Conservation (phyloP, 768 basidiomycete species). For the Glaciozyma martinii region DNA sequence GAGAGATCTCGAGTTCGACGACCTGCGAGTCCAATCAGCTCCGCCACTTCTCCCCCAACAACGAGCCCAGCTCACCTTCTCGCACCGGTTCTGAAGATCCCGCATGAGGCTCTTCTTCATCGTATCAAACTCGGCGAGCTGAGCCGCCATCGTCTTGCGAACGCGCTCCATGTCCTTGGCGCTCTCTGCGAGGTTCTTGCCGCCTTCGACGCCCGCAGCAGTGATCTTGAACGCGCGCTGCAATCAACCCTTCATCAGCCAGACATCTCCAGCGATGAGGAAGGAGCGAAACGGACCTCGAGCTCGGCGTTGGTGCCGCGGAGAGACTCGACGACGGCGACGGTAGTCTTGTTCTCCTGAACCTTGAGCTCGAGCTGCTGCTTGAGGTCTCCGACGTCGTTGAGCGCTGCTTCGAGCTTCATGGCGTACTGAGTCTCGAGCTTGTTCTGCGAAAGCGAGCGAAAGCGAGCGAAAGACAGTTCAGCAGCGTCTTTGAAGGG, state of each 20-base stretch:
- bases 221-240: conserved; percentile 96
- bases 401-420: conserved; percentile 78
- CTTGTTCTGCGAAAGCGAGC: conserved; percentile 55
- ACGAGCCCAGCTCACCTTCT: conserved; percentile 58
- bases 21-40: conserved; percentile 50
- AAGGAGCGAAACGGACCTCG: conserved; percentile 54
- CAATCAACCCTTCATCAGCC: neutral
- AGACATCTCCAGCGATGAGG: conserved; percentile 6
- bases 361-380: conserved; percentile 77
- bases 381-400: conserved; percentile 75
- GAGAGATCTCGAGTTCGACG: conserved; percentile 95
- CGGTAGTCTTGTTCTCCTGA: conserved; percentile 74
- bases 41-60: neutral
- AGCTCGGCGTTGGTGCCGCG: conserved; percentile 96
- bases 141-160: conserved; percentile 93
- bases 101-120: conserved; percentile 99
- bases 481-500: neutral
- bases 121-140: conserved; percentile 94
- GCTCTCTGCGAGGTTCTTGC: conserved; percentile 92
- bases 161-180: conserved; percentile 95
- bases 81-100: conserved; percentile 97
- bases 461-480: neutral
- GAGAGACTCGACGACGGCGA: conserved; percentile 78
- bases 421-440: conserved; percentile 87
- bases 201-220: conserved; percentile 92